Evolutionary conservation across 2,329 filamentous ascomycete genomes (phyloP).

Genomic region (Colletotrichum cuscutae): DNA sequence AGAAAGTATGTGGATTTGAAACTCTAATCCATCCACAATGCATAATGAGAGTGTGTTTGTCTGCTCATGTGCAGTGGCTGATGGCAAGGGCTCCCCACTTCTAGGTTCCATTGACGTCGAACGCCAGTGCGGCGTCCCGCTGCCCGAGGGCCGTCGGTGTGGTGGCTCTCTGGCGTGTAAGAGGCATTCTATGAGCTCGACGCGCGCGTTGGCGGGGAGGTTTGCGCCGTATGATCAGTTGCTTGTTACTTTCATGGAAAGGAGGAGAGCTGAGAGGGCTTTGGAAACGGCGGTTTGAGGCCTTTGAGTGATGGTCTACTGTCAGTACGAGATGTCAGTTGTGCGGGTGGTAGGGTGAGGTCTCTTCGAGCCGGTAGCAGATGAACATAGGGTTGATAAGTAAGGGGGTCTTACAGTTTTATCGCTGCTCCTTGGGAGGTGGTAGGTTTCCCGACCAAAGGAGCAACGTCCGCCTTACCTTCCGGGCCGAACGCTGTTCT

Average conservation of each 20-base stretch:
- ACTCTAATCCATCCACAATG: not conserved
- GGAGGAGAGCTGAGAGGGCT: not conserved
- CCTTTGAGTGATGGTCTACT: not conserved
- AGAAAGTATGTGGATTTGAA: not conserved
- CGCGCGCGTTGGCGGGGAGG: conserved; percentile 28
- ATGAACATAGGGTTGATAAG: not conserved
- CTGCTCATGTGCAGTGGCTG: not conserved
- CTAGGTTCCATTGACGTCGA: conserved; percentile 26
- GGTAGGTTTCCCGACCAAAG: not conserved
- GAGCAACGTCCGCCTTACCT: not conserved
- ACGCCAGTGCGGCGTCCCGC: conserved; percentile 21
- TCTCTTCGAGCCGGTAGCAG: not conserved
- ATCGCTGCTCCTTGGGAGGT: not conserved
- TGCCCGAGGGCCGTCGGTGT: conserved; percentile 11
- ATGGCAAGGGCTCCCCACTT: not conserved
- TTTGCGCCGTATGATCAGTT: conserved; percentile 29
- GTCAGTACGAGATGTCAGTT: not conserved
- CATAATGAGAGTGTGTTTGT: not conserved
- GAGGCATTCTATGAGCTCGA: conserved; percentile 23
- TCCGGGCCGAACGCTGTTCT: not conserved
- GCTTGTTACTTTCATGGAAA: not conserved
- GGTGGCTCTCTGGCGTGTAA: conserved; percentile 12
- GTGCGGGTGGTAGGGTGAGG: not conserved
- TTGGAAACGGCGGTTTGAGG: not conserved
- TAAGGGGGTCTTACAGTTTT: not conserved